Evolutionary conservation across 129 eudicot genomes (phyloP).

Genomic region (Silybum marianum): DNA sequence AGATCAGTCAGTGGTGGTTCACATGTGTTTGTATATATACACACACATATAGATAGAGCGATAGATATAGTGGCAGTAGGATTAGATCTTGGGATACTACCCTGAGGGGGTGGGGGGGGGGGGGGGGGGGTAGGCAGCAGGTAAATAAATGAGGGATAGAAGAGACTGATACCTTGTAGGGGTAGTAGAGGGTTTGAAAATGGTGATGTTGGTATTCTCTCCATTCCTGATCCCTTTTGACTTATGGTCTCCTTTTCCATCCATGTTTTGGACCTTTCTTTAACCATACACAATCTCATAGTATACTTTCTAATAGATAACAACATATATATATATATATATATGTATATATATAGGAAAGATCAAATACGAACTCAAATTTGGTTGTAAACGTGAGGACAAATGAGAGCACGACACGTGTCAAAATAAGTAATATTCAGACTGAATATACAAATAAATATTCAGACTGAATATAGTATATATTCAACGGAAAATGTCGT

Average conservation of each 20-base stretch:
- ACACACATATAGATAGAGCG: background rate
- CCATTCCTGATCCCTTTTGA: conserved; percentile 20
- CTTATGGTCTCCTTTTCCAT: conserved; percentile 20
- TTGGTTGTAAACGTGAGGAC: too few relatives aligned
- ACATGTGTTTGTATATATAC: background rate
- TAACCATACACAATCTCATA: background rate
- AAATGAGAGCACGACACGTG: too few relatives aligned
- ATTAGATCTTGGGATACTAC: conserved; percentile 22
- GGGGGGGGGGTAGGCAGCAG: conserved; percentile 3
- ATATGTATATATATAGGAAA: too few relatives aligned
- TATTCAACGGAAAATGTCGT: too few relatives aligned
- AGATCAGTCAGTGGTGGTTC: background rate
- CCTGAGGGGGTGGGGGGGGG: background rate
- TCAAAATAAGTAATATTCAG: too few relatives aligned
- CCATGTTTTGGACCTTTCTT: conserved; percentile 14
- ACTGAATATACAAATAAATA: too few relatives aligned
- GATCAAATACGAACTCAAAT: too few relatives aligned
- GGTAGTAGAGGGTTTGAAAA: conserved; percentile 17
- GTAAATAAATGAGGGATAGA: conserved; percentile 22
- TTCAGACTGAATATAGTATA: too few relatives aligned
- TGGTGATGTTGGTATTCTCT: background rate
- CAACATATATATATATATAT: too few relatives aligned
- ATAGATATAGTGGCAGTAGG: conserved; percentile 12
- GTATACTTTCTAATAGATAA: too few relatives aligned
- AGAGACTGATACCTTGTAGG: conserved; percentile 16